A percentile compares a stretch with the other conserved stretches of the same genome.
Conservation (phyloP, 306 rosid genomes). For the Lablab purpureus region DNA sequence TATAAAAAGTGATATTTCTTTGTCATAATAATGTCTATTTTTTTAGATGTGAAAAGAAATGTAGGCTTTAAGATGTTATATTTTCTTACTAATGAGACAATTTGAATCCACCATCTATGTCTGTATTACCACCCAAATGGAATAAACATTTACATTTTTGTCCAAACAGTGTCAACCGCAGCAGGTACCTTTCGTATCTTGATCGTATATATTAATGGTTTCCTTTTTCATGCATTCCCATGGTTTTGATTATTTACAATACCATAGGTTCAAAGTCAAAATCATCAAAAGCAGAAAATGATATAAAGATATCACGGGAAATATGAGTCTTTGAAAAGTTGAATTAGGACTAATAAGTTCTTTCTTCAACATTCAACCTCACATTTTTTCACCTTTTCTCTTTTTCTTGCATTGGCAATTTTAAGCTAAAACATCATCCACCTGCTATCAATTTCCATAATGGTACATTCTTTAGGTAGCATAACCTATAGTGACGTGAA, state of each 20-base stretch:
- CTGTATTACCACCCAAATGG: background rate
- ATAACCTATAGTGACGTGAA: slow-evolving; percentile 19
- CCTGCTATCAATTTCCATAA: slow-evolving; percentile 6
- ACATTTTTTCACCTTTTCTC: background rate
- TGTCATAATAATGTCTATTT: background rate
- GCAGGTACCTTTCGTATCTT: slow-evolving; percentile 21
- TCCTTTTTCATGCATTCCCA: background rate
- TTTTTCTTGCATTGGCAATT: slow-evolving; percentile 1
- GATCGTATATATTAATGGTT: background rate
- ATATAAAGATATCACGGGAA: slow-evolving; percentile 15
- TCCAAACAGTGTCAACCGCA: background rate
- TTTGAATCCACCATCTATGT: background rate
- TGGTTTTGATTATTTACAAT: background rate
- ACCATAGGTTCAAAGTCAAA: slow-evolving; percentile 19
- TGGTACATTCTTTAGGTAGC: background rate
- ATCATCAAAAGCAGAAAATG: slow-evolving; percentile 20
- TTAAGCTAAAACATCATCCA: slow-evolving; percentile 19
- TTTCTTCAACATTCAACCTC: background rate
- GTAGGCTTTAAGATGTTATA: too few relatives aligned
- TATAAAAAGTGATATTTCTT: too few relatives aligned
- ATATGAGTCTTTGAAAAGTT: slow-evolving; percentile 24
- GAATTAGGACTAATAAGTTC: background rate
- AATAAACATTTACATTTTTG: background rate
- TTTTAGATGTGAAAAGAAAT: too few relatives aligned
- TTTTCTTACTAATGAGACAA: too few relatives aligned